Conservation (phyloP, 2,329 filamentous ascomycete species). For the Allantophomopsis lycopodina region DNA sequence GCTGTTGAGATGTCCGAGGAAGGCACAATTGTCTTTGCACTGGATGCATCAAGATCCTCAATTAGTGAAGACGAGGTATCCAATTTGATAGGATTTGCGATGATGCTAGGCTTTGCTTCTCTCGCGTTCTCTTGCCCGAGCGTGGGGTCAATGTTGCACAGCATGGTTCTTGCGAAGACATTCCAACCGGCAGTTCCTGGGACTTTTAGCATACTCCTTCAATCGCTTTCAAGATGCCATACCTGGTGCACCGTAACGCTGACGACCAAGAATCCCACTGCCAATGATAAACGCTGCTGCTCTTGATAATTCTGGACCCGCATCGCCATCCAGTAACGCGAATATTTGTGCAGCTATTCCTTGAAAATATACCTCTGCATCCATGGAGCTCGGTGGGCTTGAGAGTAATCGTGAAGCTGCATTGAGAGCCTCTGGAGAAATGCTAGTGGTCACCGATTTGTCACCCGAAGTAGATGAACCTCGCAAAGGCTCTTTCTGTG, state of each 20-base stretch:
- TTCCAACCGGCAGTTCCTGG: conserved; percentile 46
- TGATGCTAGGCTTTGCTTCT: too few relatives aligned
- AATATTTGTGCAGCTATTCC: conserved; percentile 48
- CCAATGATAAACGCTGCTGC: conserved; percentile 49
- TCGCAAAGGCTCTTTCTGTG: background rate
- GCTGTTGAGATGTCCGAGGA: conserved; percentile 32
- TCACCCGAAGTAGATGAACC: conserved; percentile 5
- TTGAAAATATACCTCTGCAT: conserved; percentile 43
- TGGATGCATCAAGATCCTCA: conserved; percentile 5
- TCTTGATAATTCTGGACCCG: conserved; percentile 41
- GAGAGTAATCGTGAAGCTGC: conserved; percentile 49
- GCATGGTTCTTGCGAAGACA: conserved; percentile 42
- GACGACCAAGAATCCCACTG: conserved; percentile 52
- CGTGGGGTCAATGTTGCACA: conserved; percentile 33
- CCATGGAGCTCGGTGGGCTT: conserved; percentile 38
- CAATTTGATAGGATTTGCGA: too few relatives aligned
- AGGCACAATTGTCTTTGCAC: conserved; percentile 7
- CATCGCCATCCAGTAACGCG: conserved; percentile 43
- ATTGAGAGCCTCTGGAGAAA: conserved; percentile 54
- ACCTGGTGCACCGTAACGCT: conserved; percentile 49
- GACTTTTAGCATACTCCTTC: conserved; percentile 4
- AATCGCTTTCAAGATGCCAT: conserved; percentile 10
- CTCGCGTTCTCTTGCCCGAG: background rate
- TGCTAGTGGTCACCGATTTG: conserved; percentile 37
- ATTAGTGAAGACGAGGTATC: conserved; percentile 3